Evolutionary conservation across 1,284 basidiomycete species (phyloP), one percentile per base, ranked within the genome.

Genomic region (Trichosporon ovoides): DNA sequence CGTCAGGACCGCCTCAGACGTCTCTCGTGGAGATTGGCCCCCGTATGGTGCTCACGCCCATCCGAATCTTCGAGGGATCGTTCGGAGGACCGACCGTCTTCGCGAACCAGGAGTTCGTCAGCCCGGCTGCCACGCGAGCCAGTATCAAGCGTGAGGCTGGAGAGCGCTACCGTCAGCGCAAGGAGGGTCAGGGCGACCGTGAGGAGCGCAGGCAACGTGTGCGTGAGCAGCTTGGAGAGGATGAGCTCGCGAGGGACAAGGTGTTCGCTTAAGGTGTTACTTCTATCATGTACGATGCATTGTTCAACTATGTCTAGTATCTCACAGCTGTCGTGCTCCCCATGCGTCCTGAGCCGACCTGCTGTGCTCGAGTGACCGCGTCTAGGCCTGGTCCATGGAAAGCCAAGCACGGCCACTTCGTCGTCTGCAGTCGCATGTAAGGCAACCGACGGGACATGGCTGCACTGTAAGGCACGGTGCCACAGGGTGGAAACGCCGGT

Each of bases 41-140:
- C 20, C 86, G 96, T 49, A 96, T 98, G 76, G 96, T 98, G 35
- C 81, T 99, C 54, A 96, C 92, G 37, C 96, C 96, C 7, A 98
- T 99, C 71, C 87, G 92, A 57, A 94, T 99, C 65, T 99, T 99
- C 72, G 96, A 99, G 77, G 96, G 96, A 31, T 91, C 91, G 7
- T 97, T 98, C 77, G 84, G 87, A 60, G 96, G 96, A 16, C 91
- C 91, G 22, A 97, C 93, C 3, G 87, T 99, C 16, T 99, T 89
- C 74, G 93, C 94, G 51, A 98, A 98, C 79, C 89, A 91, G 73
- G 94, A 95, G 81, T 97, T 95, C 73, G 81, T 97, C 50, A 88
- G 90, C 7, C 94, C 94, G 9, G 84, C 91, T 14, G 86, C 89
- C 5, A 83, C 89, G 20, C 86, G 93, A 22, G 87, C 87, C 22